Evolutionary conservation across 169 alveolate species (phyloP).

Genomic region (Cryptosporidium canis): DNA sequence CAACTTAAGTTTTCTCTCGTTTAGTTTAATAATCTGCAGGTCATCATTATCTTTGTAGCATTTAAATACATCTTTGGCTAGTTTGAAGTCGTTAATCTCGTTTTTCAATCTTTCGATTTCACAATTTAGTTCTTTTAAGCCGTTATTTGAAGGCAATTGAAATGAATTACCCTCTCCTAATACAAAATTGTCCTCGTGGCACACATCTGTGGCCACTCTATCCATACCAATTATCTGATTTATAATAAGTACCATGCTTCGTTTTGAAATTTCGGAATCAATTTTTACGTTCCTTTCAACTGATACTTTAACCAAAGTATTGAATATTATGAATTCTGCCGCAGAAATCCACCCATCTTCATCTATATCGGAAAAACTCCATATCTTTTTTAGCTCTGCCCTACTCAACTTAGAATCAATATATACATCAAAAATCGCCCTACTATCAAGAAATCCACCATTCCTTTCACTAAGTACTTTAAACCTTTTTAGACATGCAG

Average conservation of each 20-base stretch:
- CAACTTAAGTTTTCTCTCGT: slow-evolving; percentile 27
- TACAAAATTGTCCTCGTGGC: not conserved
- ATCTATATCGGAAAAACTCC: slow-evolving; percentile 54
- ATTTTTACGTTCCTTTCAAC: not conserved
- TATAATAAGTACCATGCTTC: not conserved
- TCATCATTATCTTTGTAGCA: not conserved
- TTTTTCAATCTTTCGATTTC: not conserved
- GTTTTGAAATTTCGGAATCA: not conserved
- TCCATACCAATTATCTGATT: not conserved
- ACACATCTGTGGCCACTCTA: not conserved
- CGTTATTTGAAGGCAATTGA: not conserved
- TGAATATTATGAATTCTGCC: slow-evolving; percentile 26
- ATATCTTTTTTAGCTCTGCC: slow-evolving; percentile 8
- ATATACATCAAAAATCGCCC: slow-evolving; percentile 1
- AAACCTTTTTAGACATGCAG: slow-evolving; percentile 4
- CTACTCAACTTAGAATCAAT: not conserved
- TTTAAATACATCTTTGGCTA: not conserved
- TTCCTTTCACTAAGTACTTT: not conserved
- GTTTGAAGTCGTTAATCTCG: slow-evolving; percentile 9
- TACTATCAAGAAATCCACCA: slow-evolving; percentile 20
- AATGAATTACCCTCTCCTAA: not conserved
- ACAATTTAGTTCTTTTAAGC: not conserved
- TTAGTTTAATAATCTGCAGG: not conserved
- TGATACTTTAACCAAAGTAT: slow-evolving; percentile 9
- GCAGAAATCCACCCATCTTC: slow-evolving; percentile 27